Conservation (phyloP, 208 protist genomes). For the Trypanosoma conorhini region DNA sequence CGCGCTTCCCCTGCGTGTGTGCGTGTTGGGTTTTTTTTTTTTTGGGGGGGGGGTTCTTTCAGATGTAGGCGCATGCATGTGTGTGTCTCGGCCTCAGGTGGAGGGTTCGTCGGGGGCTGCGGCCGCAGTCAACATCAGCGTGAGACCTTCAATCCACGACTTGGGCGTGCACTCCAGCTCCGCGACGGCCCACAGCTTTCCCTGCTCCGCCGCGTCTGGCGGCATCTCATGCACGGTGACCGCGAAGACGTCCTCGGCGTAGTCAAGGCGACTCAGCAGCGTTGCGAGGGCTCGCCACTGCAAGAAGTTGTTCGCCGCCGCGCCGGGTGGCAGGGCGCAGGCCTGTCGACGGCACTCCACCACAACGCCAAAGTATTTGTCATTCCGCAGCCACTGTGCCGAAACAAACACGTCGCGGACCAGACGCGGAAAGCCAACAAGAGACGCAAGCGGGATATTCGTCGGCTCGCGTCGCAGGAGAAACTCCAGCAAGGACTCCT, state of each 20-base stretch:
- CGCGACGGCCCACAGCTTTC: slow-evolving; percentile 31
- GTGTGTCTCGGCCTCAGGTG: not conserved
- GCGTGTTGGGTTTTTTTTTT: no score
- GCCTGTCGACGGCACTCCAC: slow-evolving; percentile 34
- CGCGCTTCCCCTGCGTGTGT: not conserved
- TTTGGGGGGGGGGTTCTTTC: no score
- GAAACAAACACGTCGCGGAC: slow-evolving; percentile 64
- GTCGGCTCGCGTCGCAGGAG: slow-evolving; percentile 62
- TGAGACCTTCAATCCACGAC: slow-evolving; percentile 14
- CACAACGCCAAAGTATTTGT: slow-evolving; percentile 52
- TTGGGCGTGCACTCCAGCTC: slow-evolving; percentile 24
- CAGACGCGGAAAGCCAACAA: slow-evolving; percentile 64
- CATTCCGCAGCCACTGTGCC: slow-evolving; percentile 52
- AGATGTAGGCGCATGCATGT: not conserved
- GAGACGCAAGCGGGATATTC: slow-evolving; percentile 66
- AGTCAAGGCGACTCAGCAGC: slow-evolving; percentile 39
- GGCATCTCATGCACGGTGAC: slow-evolving; percentile 34
- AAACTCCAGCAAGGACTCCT: slow-evolving; percentile 66
- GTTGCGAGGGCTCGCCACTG: slow-evolving; percentile 62
- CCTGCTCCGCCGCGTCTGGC: slow-evolving; percentile 6
- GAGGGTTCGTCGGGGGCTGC: not conserved
- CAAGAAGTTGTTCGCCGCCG: slow-evolving; percentile 28
- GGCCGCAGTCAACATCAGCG: slow-evolving; percentile 10
- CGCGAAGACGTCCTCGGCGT: slow-evolving; percentile 49
- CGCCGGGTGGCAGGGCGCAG: not conserved